A percentile compares a stretch with the other conserved stretches of the same genome.
Conservation (phyloP, 2,329 filamentous ascomycete species). For the Trichophyton verrucosum region DNA sequence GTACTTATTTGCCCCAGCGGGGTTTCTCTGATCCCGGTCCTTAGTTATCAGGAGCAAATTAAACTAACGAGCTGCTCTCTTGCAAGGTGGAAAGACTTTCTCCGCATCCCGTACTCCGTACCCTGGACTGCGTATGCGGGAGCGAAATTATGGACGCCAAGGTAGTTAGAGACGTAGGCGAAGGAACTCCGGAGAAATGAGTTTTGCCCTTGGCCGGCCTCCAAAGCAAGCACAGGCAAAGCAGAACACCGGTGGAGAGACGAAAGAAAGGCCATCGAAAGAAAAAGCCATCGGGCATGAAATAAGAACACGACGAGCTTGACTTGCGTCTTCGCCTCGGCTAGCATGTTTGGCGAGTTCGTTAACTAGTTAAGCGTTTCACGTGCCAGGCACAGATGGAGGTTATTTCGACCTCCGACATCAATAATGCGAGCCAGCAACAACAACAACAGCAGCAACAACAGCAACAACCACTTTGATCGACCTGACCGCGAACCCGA, state of each 20-base stretch:
- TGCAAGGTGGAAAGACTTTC: not conserved
- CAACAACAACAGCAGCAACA: no score
- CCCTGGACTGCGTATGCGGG: not conserved
- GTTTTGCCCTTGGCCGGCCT: not conserved
- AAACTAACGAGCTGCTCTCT: not conserved
- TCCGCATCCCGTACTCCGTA: not conserved
- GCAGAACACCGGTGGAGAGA: no score
- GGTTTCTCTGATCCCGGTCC: not conserved
- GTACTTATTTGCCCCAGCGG: not conserved
- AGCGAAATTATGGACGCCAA: not conserved
- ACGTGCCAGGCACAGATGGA: not conserved
- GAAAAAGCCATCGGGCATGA: no score
- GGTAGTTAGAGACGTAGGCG: not conserved
- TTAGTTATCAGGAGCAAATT: not conserved
- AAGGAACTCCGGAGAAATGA: not conserved
- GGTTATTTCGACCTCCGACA: not conserved
- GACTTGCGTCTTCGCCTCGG: not conserved
- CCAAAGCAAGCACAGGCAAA: not conserved
- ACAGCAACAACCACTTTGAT: no score
- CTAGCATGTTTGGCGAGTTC: not conserved
- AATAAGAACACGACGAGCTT: no score
- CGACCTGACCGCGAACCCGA: not conserved
- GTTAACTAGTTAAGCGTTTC: not conserved
- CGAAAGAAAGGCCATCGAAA: not conserved
- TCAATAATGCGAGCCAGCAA: not conserved